These are phyloP conservation scores for Apiospora koreana DNA, from an alignment of 2,329 filamentous ascomycete species.

Conservation along the genomic window DNA sequence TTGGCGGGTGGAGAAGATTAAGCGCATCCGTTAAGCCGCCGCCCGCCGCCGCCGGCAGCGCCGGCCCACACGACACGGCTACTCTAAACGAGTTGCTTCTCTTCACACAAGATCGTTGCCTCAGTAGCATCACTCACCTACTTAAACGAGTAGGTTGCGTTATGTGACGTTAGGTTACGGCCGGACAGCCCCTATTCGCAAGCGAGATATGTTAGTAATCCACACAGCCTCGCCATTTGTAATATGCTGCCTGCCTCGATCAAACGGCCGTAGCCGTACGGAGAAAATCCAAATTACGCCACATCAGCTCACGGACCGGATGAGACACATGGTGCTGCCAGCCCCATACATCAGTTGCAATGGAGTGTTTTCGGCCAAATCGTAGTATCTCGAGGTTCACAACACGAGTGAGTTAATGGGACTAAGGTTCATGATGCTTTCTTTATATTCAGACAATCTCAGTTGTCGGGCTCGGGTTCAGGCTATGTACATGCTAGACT, in stretches of 20 bases:
- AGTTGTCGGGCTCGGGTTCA: neutral
- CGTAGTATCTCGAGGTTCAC: neutral
- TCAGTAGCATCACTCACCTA: too few relatives aligned
- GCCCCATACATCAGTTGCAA: neutral
- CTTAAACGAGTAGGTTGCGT: too few relatives aligned
- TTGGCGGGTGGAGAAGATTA: neutral
- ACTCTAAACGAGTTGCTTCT: too few relatives aligned
- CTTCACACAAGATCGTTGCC: too few relatives aligned
- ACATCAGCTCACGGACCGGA: neutral
- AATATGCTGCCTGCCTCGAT: neutral
- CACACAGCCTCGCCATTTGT: too few relatives aligned
- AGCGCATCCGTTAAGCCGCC: neutral
- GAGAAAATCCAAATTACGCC: neutral
- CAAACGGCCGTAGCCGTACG: neutral
- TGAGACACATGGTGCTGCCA: too few relatives aligned
- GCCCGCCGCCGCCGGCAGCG: neutral
- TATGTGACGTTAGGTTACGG: neutral
- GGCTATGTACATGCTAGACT: constrained; percentile 7
- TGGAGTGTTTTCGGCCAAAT: neutral
- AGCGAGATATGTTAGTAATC: neutral
- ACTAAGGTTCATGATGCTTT: neutral
- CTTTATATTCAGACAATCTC: neutral
- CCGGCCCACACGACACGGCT: neutral
- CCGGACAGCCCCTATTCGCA: neutral
- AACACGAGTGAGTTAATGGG: neutral